Percentiles rank a stretch among this genome's conserved stretches.
These are phyloP conservation scores for Schizophyllum amplum DNA, from an alignment of 1,284 basidiomycete genomes.

Conservation along the genomic window DNA sequence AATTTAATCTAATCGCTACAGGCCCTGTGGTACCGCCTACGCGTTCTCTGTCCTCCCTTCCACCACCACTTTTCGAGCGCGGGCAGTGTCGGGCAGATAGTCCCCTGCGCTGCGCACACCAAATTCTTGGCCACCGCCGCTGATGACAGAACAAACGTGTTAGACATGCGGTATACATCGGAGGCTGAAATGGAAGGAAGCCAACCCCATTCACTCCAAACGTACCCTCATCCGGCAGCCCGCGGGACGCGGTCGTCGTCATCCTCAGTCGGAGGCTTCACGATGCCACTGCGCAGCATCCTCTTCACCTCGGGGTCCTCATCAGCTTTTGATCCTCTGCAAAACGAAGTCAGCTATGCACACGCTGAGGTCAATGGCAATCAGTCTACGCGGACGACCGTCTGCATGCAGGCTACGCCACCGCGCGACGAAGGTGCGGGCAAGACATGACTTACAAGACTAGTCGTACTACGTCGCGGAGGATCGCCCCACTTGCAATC, in stretches of 20 bases:
- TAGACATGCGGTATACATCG: not conserved
- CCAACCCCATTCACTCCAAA: not conserved
- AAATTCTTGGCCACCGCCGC: not conserved
- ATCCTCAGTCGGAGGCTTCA: conserved; percentile 34
- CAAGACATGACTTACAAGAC: conserved; percentile 40
- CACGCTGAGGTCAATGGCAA: too few species aligned
- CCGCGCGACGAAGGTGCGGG: not conserved
- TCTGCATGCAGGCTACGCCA: too few species aligned
- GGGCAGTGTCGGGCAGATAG: not conserved
- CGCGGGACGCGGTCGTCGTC: conserved; percentile 24
- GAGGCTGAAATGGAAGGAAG: not conserved
- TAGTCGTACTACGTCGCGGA: conserved; percentile 51
- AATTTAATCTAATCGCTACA: not conserved
- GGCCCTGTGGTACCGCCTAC: too few species aligned
- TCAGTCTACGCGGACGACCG: too few species aligned
- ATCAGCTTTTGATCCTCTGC: conserved; percentile 31
- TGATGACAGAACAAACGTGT: not conserved
- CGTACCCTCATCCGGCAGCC: conserved; percentile 12
- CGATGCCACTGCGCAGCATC: conserved; percentile 48
- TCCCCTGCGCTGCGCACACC: not conserved
- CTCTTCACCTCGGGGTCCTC: conserved; percentile 33
- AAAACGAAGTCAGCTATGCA: not conserved
- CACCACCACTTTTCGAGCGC: not conserved
- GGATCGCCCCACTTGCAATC: conserved; percentile 57
- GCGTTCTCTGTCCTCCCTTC: not conserved